Conservation (phyloP, 2,329 filamentous ascomycete species). For the Orbilia ellipsospora region DNA sequence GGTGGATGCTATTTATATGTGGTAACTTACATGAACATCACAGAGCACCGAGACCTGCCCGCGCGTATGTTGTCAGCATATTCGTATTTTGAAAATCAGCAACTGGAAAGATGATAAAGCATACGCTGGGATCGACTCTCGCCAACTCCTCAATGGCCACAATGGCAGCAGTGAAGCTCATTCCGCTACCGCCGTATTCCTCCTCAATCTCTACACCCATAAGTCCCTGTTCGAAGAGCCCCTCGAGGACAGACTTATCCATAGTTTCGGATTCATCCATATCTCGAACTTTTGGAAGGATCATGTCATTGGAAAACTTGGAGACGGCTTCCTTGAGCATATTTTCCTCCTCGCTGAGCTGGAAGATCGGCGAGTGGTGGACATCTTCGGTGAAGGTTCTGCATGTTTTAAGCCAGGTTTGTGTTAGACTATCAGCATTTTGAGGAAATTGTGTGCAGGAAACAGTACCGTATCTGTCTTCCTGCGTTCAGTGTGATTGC, state of each 20-base stretch:
- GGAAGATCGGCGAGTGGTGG: slow-evolving; percentile 81
- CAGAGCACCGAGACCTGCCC: slow-evolving; percentile 74
- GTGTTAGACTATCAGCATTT: not conserved
- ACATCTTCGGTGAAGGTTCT: slow-evolving; percentile 47
- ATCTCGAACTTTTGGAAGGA: slow-evolving; percentile 89
- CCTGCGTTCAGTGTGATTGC: slow-evolving; percentile 39
- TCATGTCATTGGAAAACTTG: slow-evolving; percentile 88
- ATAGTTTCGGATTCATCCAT: slow-evolving; percentile 98
- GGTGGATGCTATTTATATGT: not conserved
- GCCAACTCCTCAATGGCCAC: slow-evolving; percentile 97
- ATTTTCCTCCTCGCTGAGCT: slow-evolving; percentile 87
- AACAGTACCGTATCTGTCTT: slow-evolving; percentile 44
- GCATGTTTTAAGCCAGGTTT: not conserved
- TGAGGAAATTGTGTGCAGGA: not conserved
- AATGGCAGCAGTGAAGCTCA: slow-evolving; percentile 98
- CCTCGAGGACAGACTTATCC: slow-evolving; percentile 87
- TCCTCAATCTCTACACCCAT: slow-evolving; percentile 99
- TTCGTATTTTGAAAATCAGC: too few species aligned
- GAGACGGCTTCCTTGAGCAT: slow-evolving; percentile 90
- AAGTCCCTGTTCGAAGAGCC: slow-evolving; percentile 94
- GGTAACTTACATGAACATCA: slow-evolving; percentile 76
- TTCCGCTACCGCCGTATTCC: slow-evolving; percentile 93
- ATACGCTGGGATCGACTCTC: slow-evolving; percentile 91
- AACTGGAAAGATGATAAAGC: slow-evolving; percentile 60
- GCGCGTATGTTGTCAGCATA: not conserved